Evolutionary conservation across 495 filamentous ascomycete species (phyloP).

Genomic region (Annulohypoxylon maeteangense): DNA sequence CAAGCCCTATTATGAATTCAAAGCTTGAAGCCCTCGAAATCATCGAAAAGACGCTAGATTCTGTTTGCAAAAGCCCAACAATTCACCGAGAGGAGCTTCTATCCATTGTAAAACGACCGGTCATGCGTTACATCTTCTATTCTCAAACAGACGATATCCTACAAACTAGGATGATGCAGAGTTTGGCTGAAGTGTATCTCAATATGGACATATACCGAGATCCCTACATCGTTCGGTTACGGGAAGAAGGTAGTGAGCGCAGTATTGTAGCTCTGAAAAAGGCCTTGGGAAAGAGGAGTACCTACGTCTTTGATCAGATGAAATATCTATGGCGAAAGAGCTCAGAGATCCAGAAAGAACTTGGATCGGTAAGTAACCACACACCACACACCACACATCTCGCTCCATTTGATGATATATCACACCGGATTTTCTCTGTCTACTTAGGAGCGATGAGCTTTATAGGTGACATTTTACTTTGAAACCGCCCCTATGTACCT

Average conservation of each 20-base stretch:
- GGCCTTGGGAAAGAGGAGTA: slow-evolving; percentile 63
- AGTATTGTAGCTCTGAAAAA: slow-evolving; percentile 55
- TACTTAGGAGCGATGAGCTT: background rate
- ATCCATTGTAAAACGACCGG: slow-evolving; percentile 73
- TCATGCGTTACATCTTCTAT: slow-evolving; percentile 65
- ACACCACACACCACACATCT: too few species aligned
- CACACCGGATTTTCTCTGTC: background rate
- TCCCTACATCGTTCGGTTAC: slow-evolving; percentile 71
- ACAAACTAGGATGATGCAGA: slow-evolving; percentile 47
- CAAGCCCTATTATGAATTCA: slow-evolving; percentile 78
- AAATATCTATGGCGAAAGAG: slow-evolving; percentile 64
- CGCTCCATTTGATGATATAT: too few species aligned
- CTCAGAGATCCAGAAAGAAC: slow-evolving; percentile 64
- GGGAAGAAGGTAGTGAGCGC: slow-evolving; percentile 49
- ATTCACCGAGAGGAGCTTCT: slow-evolving; percentile 76
- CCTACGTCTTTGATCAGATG: slow-evolving; percentile 72
- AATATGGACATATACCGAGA: slow-evolving; percentile 72
- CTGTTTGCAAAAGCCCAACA: slow-evolving; percentile 77
- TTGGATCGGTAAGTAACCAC: slow-evolving; percentile 64
- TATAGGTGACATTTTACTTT: background rate
- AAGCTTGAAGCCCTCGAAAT: slow-evolving; percentile 59
- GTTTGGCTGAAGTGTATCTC: slow-evolving; percentile 50
- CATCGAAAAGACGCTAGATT: slow-evolving; percentile 81
- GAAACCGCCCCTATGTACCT: background rate
- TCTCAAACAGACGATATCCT: slow-evolving; percentile 4